A percentile compares a stretch with the other conserved stretches of the same genome.
Evolutionary conservation across 148 eudicot genomes (phyloP).

Genomic region (Vaccinium macrocarpon): DNA sequence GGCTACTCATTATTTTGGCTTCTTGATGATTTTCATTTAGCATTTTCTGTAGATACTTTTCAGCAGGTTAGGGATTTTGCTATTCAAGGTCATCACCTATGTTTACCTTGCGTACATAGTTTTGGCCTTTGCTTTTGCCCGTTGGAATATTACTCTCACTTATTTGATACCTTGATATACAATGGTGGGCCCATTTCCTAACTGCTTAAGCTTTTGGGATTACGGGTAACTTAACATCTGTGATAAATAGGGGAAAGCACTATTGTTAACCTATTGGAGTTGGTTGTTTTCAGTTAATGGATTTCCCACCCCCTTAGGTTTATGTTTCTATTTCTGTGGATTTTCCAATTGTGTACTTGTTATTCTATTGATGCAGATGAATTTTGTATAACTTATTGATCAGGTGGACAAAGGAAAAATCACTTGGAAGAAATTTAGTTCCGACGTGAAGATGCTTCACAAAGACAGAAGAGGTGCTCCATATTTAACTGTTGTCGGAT

Average conservation of each 20-base stretch:
- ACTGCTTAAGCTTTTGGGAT: too few species aligned
- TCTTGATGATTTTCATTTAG: neutral
- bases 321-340: too few species aligned
- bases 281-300: neutral
- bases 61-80: slow-evolving; percentile 11
- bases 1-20: neutral
- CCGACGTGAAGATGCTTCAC: slow-evolving; percentile 76
- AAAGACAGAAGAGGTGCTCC: slow-evolving; percentile 67
- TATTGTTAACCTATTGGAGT: neutral
- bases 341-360: neutral
- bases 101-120: neutral
- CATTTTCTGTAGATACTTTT: too few species aligned
- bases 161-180: too few species aligned
- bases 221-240: too few species aligned
- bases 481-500: slow-evolving; percentile 63
- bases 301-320: neutral
- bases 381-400: slow-evolving; percentile 71
- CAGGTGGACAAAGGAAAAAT: slow-evolving; percentile 66
- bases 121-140: neutral
- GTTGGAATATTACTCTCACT: neutral
- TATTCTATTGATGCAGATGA: slow-evolving; percentile 45
- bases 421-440: slow-evolving; percentile 61
- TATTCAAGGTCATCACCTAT: neutral
- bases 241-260: too few species aligned
- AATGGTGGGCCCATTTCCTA: too few species aligned